Evolutionary conservation across 805 yeast genomes (phyloP), one percentile per base, ranked within the genome.

Genomic region (Sugiyamaella chiloensis): DNA sequence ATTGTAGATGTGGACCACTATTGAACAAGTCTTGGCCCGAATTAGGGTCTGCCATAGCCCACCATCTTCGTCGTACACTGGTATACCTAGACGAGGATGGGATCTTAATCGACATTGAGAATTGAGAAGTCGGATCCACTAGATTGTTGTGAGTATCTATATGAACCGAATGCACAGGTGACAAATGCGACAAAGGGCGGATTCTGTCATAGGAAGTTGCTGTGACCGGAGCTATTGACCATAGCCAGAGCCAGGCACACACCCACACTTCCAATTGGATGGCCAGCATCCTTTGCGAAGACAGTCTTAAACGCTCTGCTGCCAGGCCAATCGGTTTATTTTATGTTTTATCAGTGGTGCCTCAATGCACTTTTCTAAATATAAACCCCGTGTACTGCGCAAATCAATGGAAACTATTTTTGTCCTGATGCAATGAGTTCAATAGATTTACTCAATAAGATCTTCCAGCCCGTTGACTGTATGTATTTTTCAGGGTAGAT

Each of bases 41-140:
- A 36, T 58, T 58, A 9, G 64, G 63, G 40, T 60, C 64, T 2
- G 58, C 40, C 9, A 52, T 44, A 27, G 60, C 58, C 58, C 59
- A 56, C 64, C 64, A 60, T 20, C 61, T 45, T 23, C 64, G 53
- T 16, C 48, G 43, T 24, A 60, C 24, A 39, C 58, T 53, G 45
- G 55, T 52, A 31, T 56, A 51, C 31, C 53, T 50, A 14, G 52
- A 32, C 14, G 52, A 42, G 2, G 57, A 30, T 5, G 63, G 62
- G 24, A 60, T 46, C 14, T 39, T 47, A 6, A 59, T 24, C 12
- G 48, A 51, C 14, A 60, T 24, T 5, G 54, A 43, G 21, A 58
- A 36, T 26, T 32, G 47, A 14, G 47, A 24, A 2, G 19, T 5
- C 4, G 16, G 19, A 35, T 37, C n/a, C 12, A 42, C 39, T 14